phyloP scores from a whole-genome alignment of 495 filamentous ascomycete genomes.

The Neurospora sp. region DNA sequence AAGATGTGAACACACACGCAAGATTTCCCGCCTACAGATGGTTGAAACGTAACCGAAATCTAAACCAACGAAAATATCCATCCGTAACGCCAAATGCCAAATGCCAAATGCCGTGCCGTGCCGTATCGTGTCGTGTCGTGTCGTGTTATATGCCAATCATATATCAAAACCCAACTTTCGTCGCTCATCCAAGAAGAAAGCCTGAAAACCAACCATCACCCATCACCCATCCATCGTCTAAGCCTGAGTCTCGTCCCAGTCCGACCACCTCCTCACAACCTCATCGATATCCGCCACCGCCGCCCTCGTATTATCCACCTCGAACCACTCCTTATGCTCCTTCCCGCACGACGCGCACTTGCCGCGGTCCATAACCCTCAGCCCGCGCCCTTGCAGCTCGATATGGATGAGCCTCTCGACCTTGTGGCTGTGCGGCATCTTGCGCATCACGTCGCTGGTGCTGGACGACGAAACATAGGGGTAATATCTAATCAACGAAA shows the following conservation, averaged over 20 bases:
- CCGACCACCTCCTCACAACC: slow-evolving; percentile 75
- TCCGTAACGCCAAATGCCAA: not conserved
- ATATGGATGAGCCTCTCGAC: slow-evolving; percentile 88
- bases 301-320: slow-evolving; percentile 64
- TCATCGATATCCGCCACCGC: slow-evolving; percentile 72
- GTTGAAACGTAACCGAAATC: not conserved
- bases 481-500: slow-evolving; percentile 84
- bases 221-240: not conserved
- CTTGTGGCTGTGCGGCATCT: slow-evolving; percentile 77
- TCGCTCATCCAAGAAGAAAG: not conserved
- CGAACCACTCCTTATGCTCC: slow-evolving; percentile 94
- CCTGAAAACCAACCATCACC: not conserved
- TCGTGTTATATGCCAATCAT: not conserved
- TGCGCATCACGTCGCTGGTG: slow-evolving; percentile 35
- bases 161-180: not conserved
- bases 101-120: not conserved
- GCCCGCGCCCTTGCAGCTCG: slow-evolving; percentile 62
- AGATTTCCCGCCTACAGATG: not conserved
- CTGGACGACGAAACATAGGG: slow-evolving; percentile 58
- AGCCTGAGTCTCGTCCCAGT: slow-evolving; percentile 50
- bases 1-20: not conserved
- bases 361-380: slow-evolving; percentile 43
- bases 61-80: not conserved
- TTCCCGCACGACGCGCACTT: slow-evolving; percentile 72
- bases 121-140: not conserved